Evolutionary conservation across 768 basidiomycete species (phyloP), one percentile per base, ranked within the genome.

Genomic region (Cyathus striatus): DNA sequence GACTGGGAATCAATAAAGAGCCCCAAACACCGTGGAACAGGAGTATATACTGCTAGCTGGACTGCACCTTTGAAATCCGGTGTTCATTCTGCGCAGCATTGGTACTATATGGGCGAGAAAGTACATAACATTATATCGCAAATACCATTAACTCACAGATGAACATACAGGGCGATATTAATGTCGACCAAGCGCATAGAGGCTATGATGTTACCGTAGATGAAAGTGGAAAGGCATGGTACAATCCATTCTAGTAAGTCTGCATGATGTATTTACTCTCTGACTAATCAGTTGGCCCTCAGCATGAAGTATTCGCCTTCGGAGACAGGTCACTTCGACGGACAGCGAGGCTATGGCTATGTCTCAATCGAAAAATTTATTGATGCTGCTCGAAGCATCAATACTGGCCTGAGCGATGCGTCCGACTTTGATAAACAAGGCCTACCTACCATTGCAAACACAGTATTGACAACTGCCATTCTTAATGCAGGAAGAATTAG

Each of bases 241-340:
- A 83, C 64, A 93, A 94, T 63, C 90, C 91, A 17, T 90, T 90
- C 76, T 91, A 90, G 88, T 89, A 63, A 51, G 87, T 74, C 38
- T 7, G 36, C 44, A 27, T n/a, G 27, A 9, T 9, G n/a, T 9
- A 30, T 30, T 9, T 30, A 30, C 9, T 30, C n/a, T 9, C 42
- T 25, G 22, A 43, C 27, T 34, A 25, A 18, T n/a, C 27, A 6
- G 12, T 40, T 9, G 6, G 23, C 9, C 18, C 10, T 40, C 59
- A 89, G 88, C 68, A 94, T 95, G 86, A 95, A 94, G 56, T 95
- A 95, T 64, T 86, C 90, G 27, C 89, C 90, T 4, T 90, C 89
- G 41, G 89, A 88, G 65, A 86, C 78, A 43, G 93, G 91, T 5
- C 86, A 90, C 64, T 95, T 96, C 58, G 93, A 95, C 56, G 93